Percentiles rank a stretch among this genome's conserved stretches.
phyloP scores from a whole-genome alignment of 2,329 filamentous ascomycete species.

The Byssothecium circinans region DNA sequence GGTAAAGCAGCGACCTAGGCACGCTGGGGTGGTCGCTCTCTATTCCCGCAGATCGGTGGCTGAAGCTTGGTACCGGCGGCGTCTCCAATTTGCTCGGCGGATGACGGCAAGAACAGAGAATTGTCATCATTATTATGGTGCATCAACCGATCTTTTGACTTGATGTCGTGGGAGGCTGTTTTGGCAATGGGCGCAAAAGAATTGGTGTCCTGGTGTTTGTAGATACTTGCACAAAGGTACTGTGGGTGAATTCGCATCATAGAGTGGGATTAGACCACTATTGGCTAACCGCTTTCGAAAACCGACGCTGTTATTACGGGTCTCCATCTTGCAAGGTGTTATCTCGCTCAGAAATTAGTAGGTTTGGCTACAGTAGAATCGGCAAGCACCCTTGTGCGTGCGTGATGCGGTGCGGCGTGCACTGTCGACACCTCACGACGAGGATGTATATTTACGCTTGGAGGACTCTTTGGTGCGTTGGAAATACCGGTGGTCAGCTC shows the following conservation, averaged over 20 bases:
- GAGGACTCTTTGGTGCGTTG: slow-evolving; percentile 5
- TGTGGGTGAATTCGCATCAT: too few species aligned
- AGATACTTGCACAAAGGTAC: slow-evolving; percentile 1
- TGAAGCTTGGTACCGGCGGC: too few species aligned
- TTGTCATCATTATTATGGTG: slow-evolving; percentile 12
- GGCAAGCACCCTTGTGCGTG: too few species aligned
- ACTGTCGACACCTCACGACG: too few species aligned
- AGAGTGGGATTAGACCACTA: too few species aligned
- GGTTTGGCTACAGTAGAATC: background rate
- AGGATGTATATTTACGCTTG: too few species aligned
- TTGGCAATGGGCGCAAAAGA: too few species aligned
- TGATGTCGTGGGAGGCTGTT: too few species aligned
- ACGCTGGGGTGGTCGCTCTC: slow-evolving; percentile 24
- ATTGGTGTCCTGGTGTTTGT: slow-evolving; percentile 5
- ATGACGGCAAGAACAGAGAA: slow-evolving; percentile 28
- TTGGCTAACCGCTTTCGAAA: too few species aligned
- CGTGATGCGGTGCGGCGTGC: too few species aligned
- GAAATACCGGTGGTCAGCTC: background rate
- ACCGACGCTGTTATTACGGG: background rate
- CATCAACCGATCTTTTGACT: slow-evolving; percentile 26
- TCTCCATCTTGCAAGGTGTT: slow-evolving; percentile 9
- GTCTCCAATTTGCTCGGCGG: too few species aligned
- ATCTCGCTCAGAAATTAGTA: slow-evolving; percentile 7
- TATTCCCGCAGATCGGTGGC: too few species aligned
- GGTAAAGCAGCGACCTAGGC: slow-evolving; percentile 35